Conservation (phyloP, 805 yeast species). For the Candida ortonii region DNA sequence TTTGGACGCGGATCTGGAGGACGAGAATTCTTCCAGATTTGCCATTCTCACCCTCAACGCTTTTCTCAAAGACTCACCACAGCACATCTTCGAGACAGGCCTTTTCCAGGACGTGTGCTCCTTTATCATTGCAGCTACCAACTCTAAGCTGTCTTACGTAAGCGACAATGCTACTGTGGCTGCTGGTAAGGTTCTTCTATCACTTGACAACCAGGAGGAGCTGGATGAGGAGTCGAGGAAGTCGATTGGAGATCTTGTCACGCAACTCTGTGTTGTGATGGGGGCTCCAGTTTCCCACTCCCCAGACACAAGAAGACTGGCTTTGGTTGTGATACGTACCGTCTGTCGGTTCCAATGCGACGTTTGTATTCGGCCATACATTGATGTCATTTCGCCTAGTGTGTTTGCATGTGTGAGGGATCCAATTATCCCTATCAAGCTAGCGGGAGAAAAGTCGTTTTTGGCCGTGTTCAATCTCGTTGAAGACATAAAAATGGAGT, state of each 20-base stretch:
- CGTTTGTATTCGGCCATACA: constrained; percentile 47
- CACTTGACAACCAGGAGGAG: constrained; percentile 39
- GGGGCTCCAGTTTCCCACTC: constrained; percentile 59
- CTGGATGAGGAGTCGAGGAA: constrained; percentile 32
- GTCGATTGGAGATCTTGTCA: constrained; percentile 43
- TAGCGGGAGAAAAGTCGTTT: constrained; percentile 92
- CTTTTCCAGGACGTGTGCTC: constrained; percentile 47
- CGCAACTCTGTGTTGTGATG: constrained; percentile 47
- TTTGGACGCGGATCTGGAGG: constrained; percentile 41
- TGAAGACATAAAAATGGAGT: constrained; percentile 53
- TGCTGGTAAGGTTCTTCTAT: constrained; percentile 72
- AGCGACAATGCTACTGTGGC: constrained; percentile 78
- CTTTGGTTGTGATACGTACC: constrained; percentile 75
- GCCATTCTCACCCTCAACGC: constrained; percentile 74
- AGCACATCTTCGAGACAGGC: constrained; percentile 53
- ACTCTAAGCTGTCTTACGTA: constrained; percentile 46
- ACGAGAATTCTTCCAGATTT: constrained; percentile 49
- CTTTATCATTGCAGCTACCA: constrained; percentile 45
- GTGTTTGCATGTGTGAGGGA: constrained; percentile 84
- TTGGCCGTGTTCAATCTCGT: constrained; percentile 69
- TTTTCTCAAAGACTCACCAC: constrained; percentile 74
- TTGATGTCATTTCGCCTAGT: constrained; percentile 61
- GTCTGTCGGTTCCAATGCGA: constrained; percentile 60
- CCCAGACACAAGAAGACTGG: constrained; percentile 72
- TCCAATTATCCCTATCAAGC: constrained; percentile 82